Evolutionary conservation across 177 flowering plant genomes (phyloP).

Genomic region (Vitis hybrid): DNA sequence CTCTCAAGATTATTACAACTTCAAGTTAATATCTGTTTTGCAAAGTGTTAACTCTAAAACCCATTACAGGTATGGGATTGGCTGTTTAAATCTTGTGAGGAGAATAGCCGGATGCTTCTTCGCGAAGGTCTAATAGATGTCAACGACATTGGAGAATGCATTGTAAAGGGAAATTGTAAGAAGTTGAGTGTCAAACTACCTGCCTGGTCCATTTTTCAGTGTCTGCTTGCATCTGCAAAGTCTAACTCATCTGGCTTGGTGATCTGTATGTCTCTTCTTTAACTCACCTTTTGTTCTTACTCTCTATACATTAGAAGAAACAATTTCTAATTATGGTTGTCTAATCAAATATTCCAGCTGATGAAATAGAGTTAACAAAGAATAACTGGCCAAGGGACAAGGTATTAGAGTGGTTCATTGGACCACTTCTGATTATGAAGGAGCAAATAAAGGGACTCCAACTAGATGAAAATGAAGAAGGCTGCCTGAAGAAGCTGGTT

Average conservation of each 20-base stretch:
- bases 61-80: conserved; percentile 75
- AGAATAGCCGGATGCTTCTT: conserved; percentile 67
- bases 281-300: neutral
- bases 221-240: conserved; percentile 72
- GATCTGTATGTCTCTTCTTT: conserved; percentile 50
- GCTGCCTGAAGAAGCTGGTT: conserved; percentile 52
- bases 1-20: neutral
- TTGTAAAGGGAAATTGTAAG: conserved; percentile 67
- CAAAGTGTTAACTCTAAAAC: neutral
- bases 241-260: conserved; percentile 39
- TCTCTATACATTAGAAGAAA: neutral
- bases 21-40: no score
- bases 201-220: conserved; percentile 78
- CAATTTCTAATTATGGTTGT: neutral
- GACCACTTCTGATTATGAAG: conserved; percentile 74
- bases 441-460: conserved; percentile 77
- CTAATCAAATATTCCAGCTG: conserved; percentile 41
- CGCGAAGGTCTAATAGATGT: conserved; percentile 59
- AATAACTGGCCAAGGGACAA: conserved; percentile 66
- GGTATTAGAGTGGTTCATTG: conserved; percentile 81
- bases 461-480: conserved; percentile 64
- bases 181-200: conserved; percentile 68
- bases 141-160: conserved; percentile 67
- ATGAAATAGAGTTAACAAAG: conserved; percentile 58
- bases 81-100: conserved; percentile 77